phyloP scores from a whole-genome alignment of 257 asterid species.

The Plantago ovata region DNA sequence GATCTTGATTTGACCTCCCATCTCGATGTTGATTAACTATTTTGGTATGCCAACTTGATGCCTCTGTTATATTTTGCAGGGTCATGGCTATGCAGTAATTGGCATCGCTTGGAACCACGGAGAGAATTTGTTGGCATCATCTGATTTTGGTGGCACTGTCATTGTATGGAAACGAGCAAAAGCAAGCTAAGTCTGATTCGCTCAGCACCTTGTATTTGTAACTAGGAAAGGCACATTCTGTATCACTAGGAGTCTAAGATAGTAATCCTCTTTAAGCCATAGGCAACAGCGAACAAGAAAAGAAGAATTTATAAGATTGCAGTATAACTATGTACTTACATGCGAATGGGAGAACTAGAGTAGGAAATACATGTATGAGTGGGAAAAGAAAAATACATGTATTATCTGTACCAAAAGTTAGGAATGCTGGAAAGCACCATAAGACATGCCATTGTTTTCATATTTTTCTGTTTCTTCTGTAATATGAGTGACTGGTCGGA shows the following conservation, averaged over 20 bases:
- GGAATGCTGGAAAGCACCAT: too few relatives aligned
- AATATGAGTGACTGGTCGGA: too few relatives aligned
- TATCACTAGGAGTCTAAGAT: not conserved
- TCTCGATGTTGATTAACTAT: not conserved
- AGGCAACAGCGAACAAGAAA: constrained; percentile 19
- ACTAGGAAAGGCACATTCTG: not conserved
- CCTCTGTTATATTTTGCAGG: constrained; percentile 36
- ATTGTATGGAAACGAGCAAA: constrained; percentile 97
- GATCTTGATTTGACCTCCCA: constrained; percentile 2
- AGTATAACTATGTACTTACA: constrained; percentile 6
- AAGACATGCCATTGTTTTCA: too few relatives aligned
- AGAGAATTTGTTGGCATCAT: constrained; percentile 87
- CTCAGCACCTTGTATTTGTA: too few relatives aligned
- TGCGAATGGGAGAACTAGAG: not conserved
- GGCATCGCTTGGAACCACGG: constrained; percentile 98
- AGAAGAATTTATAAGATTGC: constrained; percentile 11
- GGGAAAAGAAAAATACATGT: too few relatives aligned
- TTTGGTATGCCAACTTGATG: not conserved
- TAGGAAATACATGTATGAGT: too few relatives aligned
- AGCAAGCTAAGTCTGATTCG: constrained; percentile 29
- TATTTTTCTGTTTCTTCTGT: too few relatives aligned
- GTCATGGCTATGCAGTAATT: constrained; percentile 90
- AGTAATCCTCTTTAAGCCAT: constrained; percentile 14
- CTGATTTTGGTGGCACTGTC: constrained; percentile 97
- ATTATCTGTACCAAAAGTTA: too few relatives aligned